These are phyloP conservation scores for Poronia punctata DNA, from an alignment of 495 filamentous ascomycete genomes.

Conservation along the genomic window DNA sequence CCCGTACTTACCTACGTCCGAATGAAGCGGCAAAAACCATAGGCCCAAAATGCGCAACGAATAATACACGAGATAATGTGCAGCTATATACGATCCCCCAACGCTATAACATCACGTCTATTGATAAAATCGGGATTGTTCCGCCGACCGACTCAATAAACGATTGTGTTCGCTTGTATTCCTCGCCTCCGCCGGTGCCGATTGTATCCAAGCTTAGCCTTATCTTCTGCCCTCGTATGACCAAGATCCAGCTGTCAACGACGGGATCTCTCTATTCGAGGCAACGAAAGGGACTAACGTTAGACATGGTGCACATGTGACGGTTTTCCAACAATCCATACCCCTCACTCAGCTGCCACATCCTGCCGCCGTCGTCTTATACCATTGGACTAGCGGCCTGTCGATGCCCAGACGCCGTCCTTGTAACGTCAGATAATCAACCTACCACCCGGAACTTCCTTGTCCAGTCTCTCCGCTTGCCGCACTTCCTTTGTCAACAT, in stretches of 20 bases:
- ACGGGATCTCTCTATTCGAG: not conserved
- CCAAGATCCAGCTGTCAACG: constrained; percentile 6
- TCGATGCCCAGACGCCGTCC: constrained; percentile 11
- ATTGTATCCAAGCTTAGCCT: too few species aligned
- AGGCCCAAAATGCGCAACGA: too few species aligned
- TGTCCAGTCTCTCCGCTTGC: constrained; percentile 4
- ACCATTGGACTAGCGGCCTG: constrained; percentile 18
- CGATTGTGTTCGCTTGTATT: too few species aligned
- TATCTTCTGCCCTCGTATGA: not conserved
- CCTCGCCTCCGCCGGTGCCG: too few species aligned
- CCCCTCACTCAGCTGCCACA: constrained; percentile 20
- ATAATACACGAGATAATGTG: too few species aligned
- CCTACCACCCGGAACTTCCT: constrained; percentile 33
- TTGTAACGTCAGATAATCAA: constrained; percentile 21
- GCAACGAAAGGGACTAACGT: constrained; percentile 13
- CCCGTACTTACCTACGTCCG: too few species aligned
- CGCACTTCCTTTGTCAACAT: constrained; percentile 4
- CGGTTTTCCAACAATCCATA: constrained; percentile 15
- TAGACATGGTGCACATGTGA: constrained; percentile 25
- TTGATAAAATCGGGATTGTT: too few species aligned
- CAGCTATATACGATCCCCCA: too few species aligned
- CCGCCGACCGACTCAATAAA: too few species aligned
- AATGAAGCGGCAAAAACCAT: too few species aligned
- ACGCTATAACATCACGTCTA: too few species aligned
- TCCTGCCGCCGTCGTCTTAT: constrained; percentile 17